phyloP scores from a whole-genome alignment of 2,329 filamentous ascomycete genomes.

The Ophiostoma sp. region DNA sequence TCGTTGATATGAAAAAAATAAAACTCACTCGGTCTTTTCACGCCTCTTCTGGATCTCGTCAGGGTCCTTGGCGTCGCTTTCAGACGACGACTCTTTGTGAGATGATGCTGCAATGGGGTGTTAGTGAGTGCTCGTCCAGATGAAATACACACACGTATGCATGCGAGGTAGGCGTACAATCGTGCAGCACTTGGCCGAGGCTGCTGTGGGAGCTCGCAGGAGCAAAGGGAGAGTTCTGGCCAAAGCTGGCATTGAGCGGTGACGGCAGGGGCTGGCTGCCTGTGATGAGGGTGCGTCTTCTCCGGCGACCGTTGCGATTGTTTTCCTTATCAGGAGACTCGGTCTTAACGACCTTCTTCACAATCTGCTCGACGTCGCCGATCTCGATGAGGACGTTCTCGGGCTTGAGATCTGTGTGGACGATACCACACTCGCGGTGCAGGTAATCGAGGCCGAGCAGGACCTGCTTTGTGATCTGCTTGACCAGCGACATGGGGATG shows the following conservation, averaged over 20 bases:
- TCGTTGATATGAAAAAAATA: background rate
- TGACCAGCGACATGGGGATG: slow-evolving; percentile 92
- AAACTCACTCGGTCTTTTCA: slow-evolving; percentile 84
- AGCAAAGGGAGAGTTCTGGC: slow-evolving; percentile 65
- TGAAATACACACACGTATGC: background rate
- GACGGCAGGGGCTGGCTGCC: slow-evolving; percentile 94
- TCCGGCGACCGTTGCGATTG: slow-evolving; percentile 82
- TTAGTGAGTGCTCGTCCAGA: background rate
- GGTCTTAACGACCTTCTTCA: slow-evolving; percentile 89
- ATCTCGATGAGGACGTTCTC: slow-evolving; percentile 99
- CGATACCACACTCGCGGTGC: slow-evolving; percentile 96
- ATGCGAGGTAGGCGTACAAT: slow-evolving; percentile 33
- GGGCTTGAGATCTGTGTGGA: slow-evolving; percentile 95
- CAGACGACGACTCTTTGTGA: slow-evolving; percentile 34
- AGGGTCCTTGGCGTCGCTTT: slow-evolving; percentile 35
- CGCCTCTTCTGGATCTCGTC: slow-evolving; percentile 69
- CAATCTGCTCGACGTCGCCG: slow-evolving; percentile 96
- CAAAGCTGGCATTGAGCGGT: slow-evolving; percentile 88
- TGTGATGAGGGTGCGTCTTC: slow-evolving; percentile 89
- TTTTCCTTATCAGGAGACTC: slow-evolving; percentile 73
- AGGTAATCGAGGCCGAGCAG: slow-evolving; percentile 92
- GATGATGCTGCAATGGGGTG: background rate
- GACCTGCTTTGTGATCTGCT: slow-evolving; percentile 98
- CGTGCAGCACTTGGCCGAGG: slow-evolving; percentile 76
- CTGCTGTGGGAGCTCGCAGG: slow-evolving; percentile 63